These are phyloP conservation scores for Mycena venus DNA, from an alignment of 768 basidiomycete species.

Conservation along the genomic window DNA sequence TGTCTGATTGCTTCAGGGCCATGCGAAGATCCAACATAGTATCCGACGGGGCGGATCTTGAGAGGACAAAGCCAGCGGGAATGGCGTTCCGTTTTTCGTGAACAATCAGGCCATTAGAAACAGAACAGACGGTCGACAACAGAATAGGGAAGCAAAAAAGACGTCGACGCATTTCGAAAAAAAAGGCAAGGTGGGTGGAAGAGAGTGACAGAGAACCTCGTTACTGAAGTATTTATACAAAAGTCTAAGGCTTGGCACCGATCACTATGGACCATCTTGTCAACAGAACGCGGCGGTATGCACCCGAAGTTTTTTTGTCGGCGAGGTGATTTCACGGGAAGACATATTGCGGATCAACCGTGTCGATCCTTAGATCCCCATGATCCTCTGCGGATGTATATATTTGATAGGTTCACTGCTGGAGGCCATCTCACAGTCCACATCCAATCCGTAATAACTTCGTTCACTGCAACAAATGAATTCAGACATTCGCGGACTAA, in stretches of 20 bases:
- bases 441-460: too few relatives aligned
- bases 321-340: background rate
- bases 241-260: background rate
- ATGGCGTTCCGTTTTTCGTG: constrained; percentile 31
- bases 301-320: background rate
- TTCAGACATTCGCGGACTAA: too few relatives aligned
- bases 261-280: background rate
- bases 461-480: too few relatives aligned
- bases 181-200: background rate
- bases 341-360: too few relatives aligned
- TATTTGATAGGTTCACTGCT: too few relatives aligned
- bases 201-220: background rate
- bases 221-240: background rate
- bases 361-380: too few relatives aligned
- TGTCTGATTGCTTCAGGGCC: constrained; percentile 44
- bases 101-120: constrained; percentile 2
- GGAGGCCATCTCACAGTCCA: too few relatives aligned
- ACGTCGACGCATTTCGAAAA: background rate
- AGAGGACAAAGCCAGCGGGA: constrained; percentile 39
- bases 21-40: constrained; percentile 45
- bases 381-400: too few relatives aligned
- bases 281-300: background rate
- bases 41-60: constrained; percentile 35
- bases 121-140: background rate
- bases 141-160: background rate